Evolutionary conservation across 176 grass and related monocot species (phyloP), one percentile per base, ranked within the genome.

Genomic region (Saccharum spontaneum): DNA sequence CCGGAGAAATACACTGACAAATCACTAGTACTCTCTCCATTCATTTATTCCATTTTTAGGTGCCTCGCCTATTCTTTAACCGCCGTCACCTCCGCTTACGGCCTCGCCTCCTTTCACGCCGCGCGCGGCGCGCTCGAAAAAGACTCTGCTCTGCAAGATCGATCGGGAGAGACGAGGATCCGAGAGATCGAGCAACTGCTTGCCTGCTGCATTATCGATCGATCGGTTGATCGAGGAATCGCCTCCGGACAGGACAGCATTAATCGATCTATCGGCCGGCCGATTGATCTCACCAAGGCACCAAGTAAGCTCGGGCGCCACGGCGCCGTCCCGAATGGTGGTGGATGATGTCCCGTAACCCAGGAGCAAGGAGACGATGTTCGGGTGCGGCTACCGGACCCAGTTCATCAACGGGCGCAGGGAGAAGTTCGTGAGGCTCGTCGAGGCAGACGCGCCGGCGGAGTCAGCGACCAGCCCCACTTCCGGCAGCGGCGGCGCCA

Each of bases 361-460:
- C 2, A 0, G 60, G 60, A 22, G 0, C 67, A 30, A 2, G 50
- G 64, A 0, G 77, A 89, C 71, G 67, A 91, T 94, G 90, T 94
- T 94, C 41, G 81, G 79, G 74, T 97, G 92, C 75, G 82, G 76
- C 73, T 88, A 85, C 73, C 81, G 75, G 71, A 86, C 85, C 2
- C 82, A 90, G 34, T 80, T 79, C 67, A 98, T 90, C 77, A 80
- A 83, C 82, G 92, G 92, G 15, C 87, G 83, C 28, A 85, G 38
- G 82, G 91, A 90, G 41, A 90, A 63, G 83, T 93, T 93, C 77
- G 82, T 98, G 75, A 84, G 95, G 80, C 82, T 98, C 20, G 74
- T 98, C 16, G 74, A 93, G n/a, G 86, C 90, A 20, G 71, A 67
- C 60, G 60, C 60, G 4, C 24, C 23, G 14, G 3, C 43, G 0